Conservation (phyloP, 768 basidiomycete genomes). For the Boletus speciosus region DNA sequence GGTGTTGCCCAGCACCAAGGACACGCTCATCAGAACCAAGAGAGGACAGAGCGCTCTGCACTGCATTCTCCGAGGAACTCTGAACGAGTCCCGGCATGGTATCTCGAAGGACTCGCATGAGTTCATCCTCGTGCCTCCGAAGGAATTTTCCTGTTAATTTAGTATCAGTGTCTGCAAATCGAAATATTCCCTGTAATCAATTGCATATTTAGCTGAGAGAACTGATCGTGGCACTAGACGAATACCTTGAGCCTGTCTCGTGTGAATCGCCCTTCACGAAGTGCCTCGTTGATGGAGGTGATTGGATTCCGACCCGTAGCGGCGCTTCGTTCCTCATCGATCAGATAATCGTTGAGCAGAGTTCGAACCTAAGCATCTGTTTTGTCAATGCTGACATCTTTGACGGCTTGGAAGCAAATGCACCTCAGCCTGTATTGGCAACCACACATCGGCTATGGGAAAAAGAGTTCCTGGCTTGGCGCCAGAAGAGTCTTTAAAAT, state of each 20-base stretch:
- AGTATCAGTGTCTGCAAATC: slow-evolving; percentile 85
- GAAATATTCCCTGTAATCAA: slow-evolving; percentile 69
- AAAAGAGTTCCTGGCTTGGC: slow-evolving; percentile 74
- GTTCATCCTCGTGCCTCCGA: slow-evolving; percentile 76
- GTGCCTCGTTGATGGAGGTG: slow-evolving; percentile 88
- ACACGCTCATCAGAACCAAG: slow-evolving; percentile 72
- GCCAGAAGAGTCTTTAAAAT: slow-evolving; percentile 85
- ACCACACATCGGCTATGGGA: slow-evolving; percentile 84
- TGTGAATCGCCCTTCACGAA: slow-evolving; percentile 76
- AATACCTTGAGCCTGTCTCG: slow-evolving; percentile 78
- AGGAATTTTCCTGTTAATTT: slow-evolving; percentile 68
- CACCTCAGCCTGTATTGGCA: slow-evolving; percentile 86
- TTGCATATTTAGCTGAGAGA: neutral
- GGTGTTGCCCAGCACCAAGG: slow-evolving; percentile 70
- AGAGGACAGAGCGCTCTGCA: slow-evolving; percentile 55
- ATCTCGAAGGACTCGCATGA: slow-evolving; percentile 78
- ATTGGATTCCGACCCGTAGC: slow-evolving; percentile 83
- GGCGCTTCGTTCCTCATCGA: slow-evolving; percentile 83
- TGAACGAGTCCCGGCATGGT: slow-evolving; percentile 94
- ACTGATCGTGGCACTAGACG: neutral
- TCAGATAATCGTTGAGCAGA: slow-evolving; percentile 83
- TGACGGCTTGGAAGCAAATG: neutral
- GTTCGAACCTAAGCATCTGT: slow-evolving; percentile 61
- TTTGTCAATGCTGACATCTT: slow-evolving; percentile 3
- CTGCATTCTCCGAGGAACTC: slow-evolving; percentile 56